These are phyloP conservation scores for Neodidymelliopsis sp. DNA, from an alignment of 2,329 filamentous ascomycete genomes.

Conservation along the genomic window DNA sequence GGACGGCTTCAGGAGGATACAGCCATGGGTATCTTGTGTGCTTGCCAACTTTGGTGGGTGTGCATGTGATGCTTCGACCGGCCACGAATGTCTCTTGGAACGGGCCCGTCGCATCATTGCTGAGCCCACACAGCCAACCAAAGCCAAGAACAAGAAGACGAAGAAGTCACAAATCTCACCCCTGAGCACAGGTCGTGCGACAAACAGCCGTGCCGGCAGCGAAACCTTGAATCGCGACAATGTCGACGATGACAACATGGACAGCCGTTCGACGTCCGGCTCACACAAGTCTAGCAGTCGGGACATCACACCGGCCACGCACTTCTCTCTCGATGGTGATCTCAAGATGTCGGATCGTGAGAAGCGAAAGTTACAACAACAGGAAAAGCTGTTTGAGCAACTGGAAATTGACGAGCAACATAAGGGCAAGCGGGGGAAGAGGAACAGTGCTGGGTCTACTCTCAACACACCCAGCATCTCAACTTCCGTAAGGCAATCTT, in stretches of 20 bases:
- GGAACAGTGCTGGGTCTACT: slow-evolving; percentile 62
- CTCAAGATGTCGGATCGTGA: slow-evolving; percentile 68
- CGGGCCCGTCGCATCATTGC: slow-evolving; percentile 43
- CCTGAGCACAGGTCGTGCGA: slow-evolving; percentile 59
- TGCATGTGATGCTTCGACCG: slow-evolving; percentile 66
- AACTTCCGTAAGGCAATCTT: slow-evolving; percentile 48
- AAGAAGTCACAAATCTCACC: slow-evolving; percentile 61
- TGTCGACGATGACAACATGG: slow-evolving; percentile 63
- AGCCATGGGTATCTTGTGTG: slow-evolving; percentile 73
- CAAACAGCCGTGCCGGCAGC: slow-evolving; percentile 67
- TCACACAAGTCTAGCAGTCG: slow-evolving; percentile 65
- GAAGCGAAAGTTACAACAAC: slow-evolving; percentile 67
- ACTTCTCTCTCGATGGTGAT: slow-evolving; percentile 56
- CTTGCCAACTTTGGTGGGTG: slow-evolving; percentile 82
- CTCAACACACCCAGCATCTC: slow-evolving; percentile 59
- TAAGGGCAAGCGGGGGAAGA: slow-evolving; percentile 62
- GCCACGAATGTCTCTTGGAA: slow-evolving; percentile 47
- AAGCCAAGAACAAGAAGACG: slow-evolving; percentile 59
- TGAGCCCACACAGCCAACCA: slow-evolving; percentile 37
- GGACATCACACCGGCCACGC: slow-evolving; percentile 66
- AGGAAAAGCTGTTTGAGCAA: slow-evolving; percentile 68
- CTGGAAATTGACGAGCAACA: slow-evolving; percentile 65
- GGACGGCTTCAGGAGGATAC: slow-evolving; percentile 64
- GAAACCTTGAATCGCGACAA: slow-evolving; percentile 60
- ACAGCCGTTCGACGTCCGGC: slow-evolving; percentile 65